Percentiles rank a stretch among this genome's conserved stretches.
Conservation (phyloP, 228 moss, liverwort and hornwort species). For the Sphagnum magellanicum region DNA sequence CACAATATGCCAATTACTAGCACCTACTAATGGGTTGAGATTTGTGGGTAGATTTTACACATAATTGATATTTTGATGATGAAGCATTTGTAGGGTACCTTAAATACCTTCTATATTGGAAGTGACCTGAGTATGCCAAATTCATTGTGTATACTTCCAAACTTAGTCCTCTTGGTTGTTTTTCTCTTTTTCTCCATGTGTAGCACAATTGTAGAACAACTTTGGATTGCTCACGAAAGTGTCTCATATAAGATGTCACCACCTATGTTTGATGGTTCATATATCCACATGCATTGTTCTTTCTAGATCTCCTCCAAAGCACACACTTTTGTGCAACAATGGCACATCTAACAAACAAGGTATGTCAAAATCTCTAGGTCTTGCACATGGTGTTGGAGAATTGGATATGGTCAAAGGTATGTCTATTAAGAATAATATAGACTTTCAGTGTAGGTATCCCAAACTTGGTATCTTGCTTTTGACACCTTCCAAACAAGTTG, state of each 20-base stretch:
- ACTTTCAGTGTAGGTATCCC: background rate
- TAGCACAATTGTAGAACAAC: background rate
- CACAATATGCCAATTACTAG: too few species aligned
- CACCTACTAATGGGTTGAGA: background rate
- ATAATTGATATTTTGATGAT: conserved; percentile 88
- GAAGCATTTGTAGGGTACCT: conserved; percentile 88
- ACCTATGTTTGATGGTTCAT: conserved; percentile 17
- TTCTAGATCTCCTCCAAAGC: conserved; percentile 85
- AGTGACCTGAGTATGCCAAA: conserved; percentile 77
- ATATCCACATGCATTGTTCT: conserved; percentile 90
- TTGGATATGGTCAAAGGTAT: too few species aligned
- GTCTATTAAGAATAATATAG: background rate
- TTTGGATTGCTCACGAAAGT: too few species aligned
- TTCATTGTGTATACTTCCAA: conserved; percentile 51
- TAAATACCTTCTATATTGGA: conserved; percentile 82
- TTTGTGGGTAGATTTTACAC: conserved; percentile 67
- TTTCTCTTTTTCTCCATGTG: background rate
- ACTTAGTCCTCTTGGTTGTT: background rate
- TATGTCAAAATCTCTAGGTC: conserved; percentile 4
- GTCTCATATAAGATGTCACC: too few species aligned
- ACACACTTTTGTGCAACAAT: conserved; percentile 81
- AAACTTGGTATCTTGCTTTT: background rate
- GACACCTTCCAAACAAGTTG: background rate
- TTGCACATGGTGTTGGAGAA: background rate
- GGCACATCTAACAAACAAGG: conserved; percentile 97